Evolutionary conservation across 1,284 basidiomycete species (phyloP), one percentile per base, ranked within the genome.

Genomic region (Sporisorium scitamineum): DNA sequence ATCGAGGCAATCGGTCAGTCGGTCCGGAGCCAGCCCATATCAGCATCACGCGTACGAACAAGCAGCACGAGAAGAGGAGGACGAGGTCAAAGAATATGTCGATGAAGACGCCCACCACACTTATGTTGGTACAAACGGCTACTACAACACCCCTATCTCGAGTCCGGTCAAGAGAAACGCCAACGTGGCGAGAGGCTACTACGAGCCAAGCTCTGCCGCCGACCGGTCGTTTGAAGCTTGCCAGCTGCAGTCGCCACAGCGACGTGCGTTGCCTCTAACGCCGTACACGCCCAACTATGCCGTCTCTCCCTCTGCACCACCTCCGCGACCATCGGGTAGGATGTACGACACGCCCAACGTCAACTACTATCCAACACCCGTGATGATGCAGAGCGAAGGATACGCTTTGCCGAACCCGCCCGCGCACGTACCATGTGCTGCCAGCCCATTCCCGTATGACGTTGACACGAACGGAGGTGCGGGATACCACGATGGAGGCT

Each of bases 291-390:
- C 68, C 45, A 70, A 65, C 50, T 65, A 70, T n/a, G 65, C 54
- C 16, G 5, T 27, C 14, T 41, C 37, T 14, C 54, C 58, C 5
- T 22, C 29, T 20, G 54, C 61, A 24, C 57, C 61, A 18, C 57
- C 45, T 10, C 54, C 53, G 18, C 27, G 57, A 31, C 68, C 68
- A 1, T 70, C 61, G 16, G 68, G 61, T 24, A 57, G 68, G 51
- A 56, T 70, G 58, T 70, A 70, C 54, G 61, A 70, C 24, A 70
- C 68, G 29, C 68, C 68, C 6, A 70, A 70, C 54, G 61, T 64
- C 56, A 70, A 64, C 50, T 70, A 70, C 22, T 70, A 70, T 24
- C 57, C 68, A 10, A 70, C 68, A 14, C 68, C 61, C 8, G 54
- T 57, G 34, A 56, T 70, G 58, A 7, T 41, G 44, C 61, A 64